These are phyloP conservation scores for Cladophialophora exuberans DNA, from an alignment of 2,329 filamentous ascomycete genomes.

Conservation along the genomic window DNA sequence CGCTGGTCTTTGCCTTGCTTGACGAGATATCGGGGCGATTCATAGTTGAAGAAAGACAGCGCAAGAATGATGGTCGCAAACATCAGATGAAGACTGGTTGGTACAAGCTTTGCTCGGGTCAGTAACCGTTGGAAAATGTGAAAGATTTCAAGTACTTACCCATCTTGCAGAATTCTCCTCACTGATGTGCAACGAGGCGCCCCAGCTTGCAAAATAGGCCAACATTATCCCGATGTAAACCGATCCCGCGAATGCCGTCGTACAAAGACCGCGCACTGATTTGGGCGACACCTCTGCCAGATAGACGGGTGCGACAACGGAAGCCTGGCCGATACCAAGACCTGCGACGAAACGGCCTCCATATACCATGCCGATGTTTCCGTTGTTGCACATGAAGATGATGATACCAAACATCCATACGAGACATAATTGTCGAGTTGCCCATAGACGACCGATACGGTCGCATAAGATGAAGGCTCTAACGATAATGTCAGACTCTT, in stretches of 20 bases:
- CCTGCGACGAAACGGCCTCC: slow-evolving; percentile 49
- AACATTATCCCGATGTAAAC: slow-evolving; percentile 79
- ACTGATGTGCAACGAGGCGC: slow-evolving; percentile 55
- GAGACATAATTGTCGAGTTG: slow-evolving; percentile 25
- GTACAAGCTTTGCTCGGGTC: slow-evolving; percentile 56
- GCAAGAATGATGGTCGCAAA: slow-evolving; percentile 73
- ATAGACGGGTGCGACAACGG: slow-evolving; percentile 63
- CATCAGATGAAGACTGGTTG: slow-evolving; percentile 75
- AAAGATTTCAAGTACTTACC: not conserved
- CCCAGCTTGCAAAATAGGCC: slow-evolving; percentile 65
- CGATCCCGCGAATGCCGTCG: slow-evolving; percentile 69
- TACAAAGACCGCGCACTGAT: slow-evolving; percentile 72
- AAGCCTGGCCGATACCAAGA: slow-evolving; percentile 44
- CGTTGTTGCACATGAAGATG: slow-evolving; percentile 40
- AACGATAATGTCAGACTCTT: not conserved
- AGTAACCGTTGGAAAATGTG: not conserved
- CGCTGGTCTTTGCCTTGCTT: slow-evolving; percentile 63
- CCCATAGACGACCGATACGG: slow-evolving; percentile 36
- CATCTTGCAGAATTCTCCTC: slow-evolving; percentile 42
- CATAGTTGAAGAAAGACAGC: slow-evolving; percentile 69
- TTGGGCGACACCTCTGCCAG: slow-evolving; percentile 73
- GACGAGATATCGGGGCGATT: slow-evolving; percentile 72
- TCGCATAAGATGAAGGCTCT: slow-evolving; percentile 36
- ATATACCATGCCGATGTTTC: slow-evolving; percentile 45
- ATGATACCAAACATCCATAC: slow-evolving; percentile 34